Base-by-base conservation (phyloP, 163 green algal genomes). In the Chlamydomonas reinhardtii region DNA sequence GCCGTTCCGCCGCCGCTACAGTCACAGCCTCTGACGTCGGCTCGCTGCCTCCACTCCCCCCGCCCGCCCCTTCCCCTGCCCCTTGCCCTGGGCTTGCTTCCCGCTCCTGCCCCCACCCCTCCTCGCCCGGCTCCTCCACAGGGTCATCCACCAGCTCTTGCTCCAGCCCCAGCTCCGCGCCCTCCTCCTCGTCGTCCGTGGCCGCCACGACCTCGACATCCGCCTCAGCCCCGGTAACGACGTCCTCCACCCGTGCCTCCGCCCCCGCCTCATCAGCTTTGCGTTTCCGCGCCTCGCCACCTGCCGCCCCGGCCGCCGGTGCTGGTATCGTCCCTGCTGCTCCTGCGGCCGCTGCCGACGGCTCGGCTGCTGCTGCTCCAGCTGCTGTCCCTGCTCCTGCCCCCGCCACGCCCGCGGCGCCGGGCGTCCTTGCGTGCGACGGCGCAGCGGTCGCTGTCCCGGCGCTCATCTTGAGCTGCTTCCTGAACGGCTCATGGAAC, bases 401-500 rank as follows among this genome's bases (percentile, higher is more conserved):
- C 0, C 4, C 48, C 22, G 17, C 54, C 20, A 4, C 19, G 11
- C 0, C 66, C 4, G 24, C 83, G 4, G 56, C n/a, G 48, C 66
- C 66, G 27, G 43, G 59, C 24, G 59, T 35, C n/a, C 25, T n/a
- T 17, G 8, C 61, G 2, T 20, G 52, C 22, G 48, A 11, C 20
- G 61, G 15, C 71, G 17, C 34, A 32, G 52, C 56, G 4, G 54
- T 76, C 15, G n/a, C 37, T n/a, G 35, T 32, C 9, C 16, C 80
- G 2, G 29, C 27, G 56, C 56, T 59, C 34, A 39, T 65, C 35
- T 54, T 64, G 20, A 91, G 65, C 73, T 87, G 76, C 77, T 91
- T 92, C 12, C 89, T 78, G 73, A 96, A 95, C 0, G 92, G 91
- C 88, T 92, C 64, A 37, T 91, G 81, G 62, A 96, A 96, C 0